These are phyloP conservation scores for Jamesozyma gamospora DNA, from an alignment of 805 yeast genomes.

Conservation along the genomic window DNA sequence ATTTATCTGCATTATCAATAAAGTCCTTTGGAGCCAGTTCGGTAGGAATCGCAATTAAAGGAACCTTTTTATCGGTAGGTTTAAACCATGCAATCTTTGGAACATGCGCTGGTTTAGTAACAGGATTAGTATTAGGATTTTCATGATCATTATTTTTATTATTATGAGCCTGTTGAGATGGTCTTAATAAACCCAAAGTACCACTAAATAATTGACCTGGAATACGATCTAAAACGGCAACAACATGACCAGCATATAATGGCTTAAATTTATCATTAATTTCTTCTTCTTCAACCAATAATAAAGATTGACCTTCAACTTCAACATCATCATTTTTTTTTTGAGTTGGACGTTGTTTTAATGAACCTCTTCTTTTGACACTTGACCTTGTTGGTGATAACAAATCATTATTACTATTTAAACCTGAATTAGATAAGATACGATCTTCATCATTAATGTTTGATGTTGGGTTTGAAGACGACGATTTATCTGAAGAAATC, in stretches of 20 bases:
- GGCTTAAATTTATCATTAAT: conserved; percentile 89
- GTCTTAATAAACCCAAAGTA: conserved; percentile 84
- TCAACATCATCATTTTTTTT: conserved; percentile 97
- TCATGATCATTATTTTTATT: conserved; percentile 47
- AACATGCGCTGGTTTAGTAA: conserved; percentile 30
- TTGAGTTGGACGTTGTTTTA: conserved; percentile 91
- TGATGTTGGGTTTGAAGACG: conserved; percentile 11
- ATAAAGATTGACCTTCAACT: conserved; percentile 91
- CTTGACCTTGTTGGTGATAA: conserved; percentile 25
- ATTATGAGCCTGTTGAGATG: conserved; percentile 77
- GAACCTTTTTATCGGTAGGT: conserved; percentile 96
- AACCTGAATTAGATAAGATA: conserved; percentile 1
- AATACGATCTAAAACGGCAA: conserved; percentile 93
- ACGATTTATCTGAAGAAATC: conserved; percentile 27
- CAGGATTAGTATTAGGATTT: conserved; percentile 20
- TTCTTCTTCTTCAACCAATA: conserved; percentile 91
- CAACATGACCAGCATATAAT: conserved; percentile 94
- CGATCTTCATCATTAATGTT: conserved; percentile 7
- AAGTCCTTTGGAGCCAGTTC: conserved; percentile 96
- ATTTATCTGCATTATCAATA: conserved; percentile 81
- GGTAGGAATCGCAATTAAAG: conserved; percentile 94
- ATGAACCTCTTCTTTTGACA: conserved; percentile 69
- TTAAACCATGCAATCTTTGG: conserved; percentile 99
- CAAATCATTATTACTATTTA: conserved; percentile 30
- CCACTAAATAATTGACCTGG: conserved; percentile 96